Base-by-base conservation (phyloP, 108 stramenopile species). In the Ochromonas danica region DNA sequence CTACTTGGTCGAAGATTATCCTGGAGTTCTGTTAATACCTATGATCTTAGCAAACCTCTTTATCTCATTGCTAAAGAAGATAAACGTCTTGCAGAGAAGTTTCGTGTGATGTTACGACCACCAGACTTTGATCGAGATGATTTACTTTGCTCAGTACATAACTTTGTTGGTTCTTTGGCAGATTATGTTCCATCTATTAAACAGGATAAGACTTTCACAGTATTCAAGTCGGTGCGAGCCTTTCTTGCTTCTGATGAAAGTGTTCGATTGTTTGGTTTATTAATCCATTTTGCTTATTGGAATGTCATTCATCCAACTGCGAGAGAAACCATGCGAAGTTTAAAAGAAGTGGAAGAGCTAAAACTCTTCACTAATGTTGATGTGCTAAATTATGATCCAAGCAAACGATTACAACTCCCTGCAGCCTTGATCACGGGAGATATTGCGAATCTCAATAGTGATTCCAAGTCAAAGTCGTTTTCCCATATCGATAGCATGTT, bases 231-330 rank as follows among this genome's bases (percentile, higher is more conserved):
- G 10, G 31, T 67, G 3, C 63, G 63, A 28, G 10, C 6, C 6
- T 36, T 67, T 28, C 33, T 67, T 35, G 6, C 63, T 28, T 25
- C 6, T 14, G 14, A 3, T 6, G 63, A 67, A 35, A 10, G 3
- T 6, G 31, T 67, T 22, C 63, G 63, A 36, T 67, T 67, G 25
- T 67, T 35, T 36, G 63, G 30, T 10, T 36, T 67, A 36, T 28
- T 67, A 36, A 67, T 36, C 25, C 63, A 67, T 25, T 67, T 67
- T 33, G 3, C 14, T 67, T 67, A 67, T 67, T 67, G 63, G 63
- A 67, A 67, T 36, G 25, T 67, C 31, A 36, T 67, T 36, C 35
- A 67, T 67, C 63, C 63, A 6, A 25, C 25, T 28, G 63, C 35
- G 63, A 67, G 25, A 36, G 35, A 22, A 36, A 25, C 35, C 63